Conservation (phyloP, 495 filamentous ascomycete species). For the Daldinia bambusicola region DNA sequence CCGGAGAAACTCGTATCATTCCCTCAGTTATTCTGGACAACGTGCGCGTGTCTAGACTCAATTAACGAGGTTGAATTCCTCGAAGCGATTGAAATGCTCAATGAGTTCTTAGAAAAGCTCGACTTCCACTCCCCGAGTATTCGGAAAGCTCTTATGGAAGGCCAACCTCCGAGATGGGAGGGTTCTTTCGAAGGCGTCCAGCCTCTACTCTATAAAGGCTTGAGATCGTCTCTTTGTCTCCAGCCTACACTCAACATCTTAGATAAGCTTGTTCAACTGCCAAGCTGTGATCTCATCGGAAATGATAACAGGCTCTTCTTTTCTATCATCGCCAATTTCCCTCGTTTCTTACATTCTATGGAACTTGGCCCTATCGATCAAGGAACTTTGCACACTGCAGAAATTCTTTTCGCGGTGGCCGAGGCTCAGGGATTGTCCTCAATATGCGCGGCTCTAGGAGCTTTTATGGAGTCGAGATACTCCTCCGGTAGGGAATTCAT, state of each 20-base stretch:
- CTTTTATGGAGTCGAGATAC: slow-evolving; percentile 75
- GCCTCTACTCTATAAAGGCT: slow-evolving; percentile 85
- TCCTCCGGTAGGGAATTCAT: slow-evolving; percentile 81
- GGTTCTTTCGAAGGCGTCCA: slow-evolving; percentile 89
- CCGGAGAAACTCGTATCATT: slow-evolving; percentile 82
- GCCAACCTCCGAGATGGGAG: slow-evolving; percentile 88
- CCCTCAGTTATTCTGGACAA: slow-evolving; percentile 97
- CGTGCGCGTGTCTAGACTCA: slow-evolving; percentile 93
- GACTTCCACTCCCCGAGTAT: slow-evolving; percentile 78
- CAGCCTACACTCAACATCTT: slow-evolving; percentile 79
- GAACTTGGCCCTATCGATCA: slow-evolving; percentile 68
- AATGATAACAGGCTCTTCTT: slow-evolving; percentile 84
- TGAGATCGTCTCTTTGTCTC: slow-evolving; percentile 85
- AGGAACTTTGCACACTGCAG: slow-evolving; percentile 69
- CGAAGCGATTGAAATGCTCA: slow-evolving; percentile 90
- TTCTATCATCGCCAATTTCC: slow-evolving; percentile 85
- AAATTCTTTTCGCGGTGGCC: slow-evolving; percentile 74
- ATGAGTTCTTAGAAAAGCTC: slow-evolving; percentile 83
- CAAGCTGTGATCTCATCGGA: slow-evolving; percentile 83
- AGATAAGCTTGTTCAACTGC: slow-evolving; percentile 80
- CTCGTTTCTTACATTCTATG: slow-evolving; percentile 84
- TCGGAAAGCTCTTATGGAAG: slow-evolving; percentile 74
- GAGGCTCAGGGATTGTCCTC: slow-evolving; percentile 70
- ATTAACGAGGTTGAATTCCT: slow-evolving; percentile 95
- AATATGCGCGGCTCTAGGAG: slow-evolving; percentile 70